A percentile compares a stretch with the other conserved stretches of the same genome.
phyloP scores from a whole-genome alignment of 2,329 filamentous ascomycete species.

The Penicillium sp. region DNA sequence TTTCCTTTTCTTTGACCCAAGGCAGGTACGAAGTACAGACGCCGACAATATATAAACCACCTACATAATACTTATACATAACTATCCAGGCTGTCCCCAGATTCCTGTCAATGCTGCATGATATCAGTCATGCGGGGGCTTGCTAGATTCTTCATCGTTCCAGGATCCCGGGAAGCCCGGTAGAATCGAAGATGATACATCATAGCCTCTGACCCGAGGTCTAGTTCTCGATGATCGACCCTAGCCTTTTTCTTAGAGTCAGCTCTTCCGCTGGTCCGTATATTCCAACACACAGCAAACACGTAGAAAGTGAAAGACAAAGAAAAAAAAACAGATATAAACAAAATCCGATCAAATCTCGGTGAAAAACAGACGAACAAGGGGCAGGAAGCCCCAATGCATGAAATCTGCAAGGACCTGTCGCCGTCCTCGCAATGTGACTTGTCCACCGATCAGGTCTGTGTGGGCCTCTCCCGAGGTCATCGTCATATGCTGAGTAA shows the following conservation, averaged over 20 bases:
- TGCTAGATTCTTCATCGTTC: constrained; percentile 9
- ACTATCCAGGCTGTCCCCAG: constrained; percentile 1
- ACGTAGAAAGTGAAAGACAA: neutral
- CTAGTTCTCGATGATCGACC: neutral
- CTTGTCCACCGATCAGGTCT: constrained; percentile 21
- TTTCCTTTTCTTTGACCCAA: neutral
- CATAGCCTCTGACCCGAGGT: neutral
- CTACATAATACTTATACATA: neutral
- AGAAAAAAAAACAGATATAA: neutral
- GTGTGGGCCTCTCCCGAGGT: constrained; percentile 2
- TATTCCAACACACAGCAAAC: neutral
- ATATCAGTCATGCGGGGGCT: constrained; percentile 18
- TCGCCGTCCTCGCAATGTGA: constrained; percentile 29
- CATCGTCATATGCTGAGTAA: constrained; percentile 16
- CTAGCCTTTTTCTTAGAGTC: neutral
- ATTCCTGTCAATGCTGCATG: constrained; percentile 11
- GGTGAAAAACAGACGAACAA: constrained; percentile 3
- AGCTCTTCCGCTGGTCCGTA: neutral
- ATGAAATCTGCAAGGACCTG: constrained; percentile 33
- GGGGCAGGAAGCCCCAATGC: constrained; percentile 14
- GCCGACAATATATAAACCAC: neutral
- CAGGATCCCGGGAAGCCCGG: constrained; percentile 14
- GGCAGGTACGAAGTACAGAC: neutral
- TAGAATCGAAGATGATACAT: constrained; percentile 4
- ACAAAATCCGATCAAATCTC: neutral